These are phyloP conservation scores for Trametes villosa DNA, from an alignment of 768 basidiomycete species.

Conservation along the genomic window DNA sequence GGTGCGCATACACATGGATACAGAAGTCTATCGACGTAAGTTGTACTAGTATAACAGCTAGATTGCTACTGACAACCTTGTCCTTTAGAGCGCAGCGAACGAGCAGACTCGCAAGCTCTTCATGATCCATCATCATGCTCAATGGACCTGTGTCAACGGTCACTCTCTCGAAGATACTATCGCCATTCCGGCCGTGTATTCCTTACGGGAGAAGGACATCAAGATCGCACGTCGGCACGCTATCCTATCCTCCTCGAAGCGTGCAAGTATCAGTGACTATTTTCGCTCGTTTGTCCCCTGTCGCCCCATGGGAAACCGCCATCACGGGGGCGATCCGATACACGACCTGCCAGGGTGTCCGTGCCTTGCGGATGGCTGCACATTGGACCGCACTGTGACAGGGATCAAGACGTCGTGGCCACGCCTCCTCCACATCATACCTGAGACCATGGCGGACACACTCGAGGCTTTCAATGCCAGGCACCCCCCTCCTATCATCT, in stretches of 20 bases:
- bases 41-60: too few species aligned
- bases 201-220: background rate
- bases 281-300: background rate
- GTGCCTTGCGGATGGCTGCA: background rate
- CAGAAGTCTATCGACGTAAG: background rate
- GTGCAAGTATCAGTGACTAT: background rate
- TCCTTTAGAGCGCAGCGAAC: background rate
- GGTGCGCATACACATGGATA: background rate
- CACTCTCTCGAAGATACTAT: background rate
- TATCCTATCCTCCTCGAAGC: too few species aligned
- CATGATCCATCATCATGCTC: background rate
- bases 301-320: background rate
- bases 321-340: background rate
- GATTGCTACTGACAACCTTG: too few species aligned
- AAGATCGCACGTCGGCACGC: background rate
- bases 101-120: background rate
- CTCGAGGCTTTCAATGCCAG: background rate
- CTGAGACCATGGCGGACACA: background rate
- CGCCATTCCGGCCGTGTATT: background rate
- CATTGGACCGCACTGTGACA: background rate
- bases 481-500: background rate
- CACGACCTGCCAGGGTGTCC: background rate
- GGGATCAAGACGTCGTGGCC: background rate
- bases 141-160: background rate
- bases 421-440: background rate